A percentile compares a stretch with the other conserved stretches of the same genome.
phyloP scores from a whole-genome alignment of 192 early-diverging fungal species.

The Radiomyces spectabilis region DNA sequence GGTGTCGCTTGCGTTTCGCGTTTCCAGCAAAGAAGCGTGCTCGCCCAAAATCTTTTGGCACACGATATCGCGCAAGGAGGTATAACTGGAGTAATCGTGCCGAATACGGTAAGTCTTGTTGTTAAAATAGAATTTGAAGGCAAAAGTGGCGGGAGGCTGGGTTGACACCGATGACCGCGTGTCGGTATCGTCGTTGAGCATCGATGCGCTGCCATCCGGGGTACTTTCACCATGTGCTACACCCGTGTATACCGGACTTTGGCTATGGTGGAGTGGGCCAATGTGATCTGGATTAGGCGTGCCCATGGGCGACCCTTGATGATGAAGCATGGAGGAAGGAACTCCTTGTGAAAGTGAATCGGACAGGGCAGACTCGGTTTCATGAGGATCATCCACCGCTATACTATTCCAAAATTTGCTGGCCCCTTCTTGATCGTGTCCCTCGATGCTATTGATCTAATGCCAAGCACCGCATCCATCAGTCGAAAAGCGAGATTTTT shows the following conservation, averaged over 20 bases:
- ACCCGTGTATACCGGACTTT: too few relatives aligned
- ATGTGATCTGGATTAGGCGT: slow-evolving; percentile 27
- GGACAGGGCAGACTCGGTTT: too few relatives aligned
- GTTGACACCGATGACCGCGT: slow-evolving; percentile 17
- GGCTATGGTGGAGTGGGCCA: too few relatives aligned
- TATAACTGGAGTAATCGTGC: slow-evolving; percentile 43
- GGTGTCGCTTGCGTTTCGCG: slow-evolving; percentile 31
- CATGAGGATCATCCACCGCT: slow-evolving; percentile 49
- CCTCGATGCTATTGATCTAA: slow-evolving; percentile 42
- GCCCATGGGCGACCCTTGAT: slow-evolving; percentile 41
- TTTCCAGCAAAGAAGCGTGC: slow-evolving; percentile 14
- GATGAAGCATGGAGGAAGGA: too few relatives aligned
- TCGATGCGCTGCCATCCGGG: slow-evolving; percentile 47
- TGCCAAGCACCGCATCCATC: too few relatives aligned
- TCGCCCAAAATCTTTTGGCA: slow-evolving; percentile 36
- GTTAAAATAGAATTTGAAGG: slow-evolving; percentile 74
- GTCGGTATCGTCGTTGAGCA: slow-evolving; percentile 34
- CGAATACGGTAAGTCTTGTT: slow-evolving; percentile 74
- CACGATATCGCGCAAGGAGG: slow-evolving; percentile 45
- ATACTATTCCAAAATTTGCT: slow-evolving; percentile 73
- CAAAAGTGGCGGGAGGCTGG: slow-evolving; percentile 16
- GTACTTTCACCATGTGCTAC: too few relatives aligned
- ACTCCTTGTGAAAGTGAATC: too few relatives aligned
- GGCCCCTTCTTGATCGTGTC: slow-evolving; percentile 34
- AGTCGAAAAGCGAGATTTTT: not conserved